Conservation (phyloP, 106 monocot species). For the Apostasia ramifera region DNA sequence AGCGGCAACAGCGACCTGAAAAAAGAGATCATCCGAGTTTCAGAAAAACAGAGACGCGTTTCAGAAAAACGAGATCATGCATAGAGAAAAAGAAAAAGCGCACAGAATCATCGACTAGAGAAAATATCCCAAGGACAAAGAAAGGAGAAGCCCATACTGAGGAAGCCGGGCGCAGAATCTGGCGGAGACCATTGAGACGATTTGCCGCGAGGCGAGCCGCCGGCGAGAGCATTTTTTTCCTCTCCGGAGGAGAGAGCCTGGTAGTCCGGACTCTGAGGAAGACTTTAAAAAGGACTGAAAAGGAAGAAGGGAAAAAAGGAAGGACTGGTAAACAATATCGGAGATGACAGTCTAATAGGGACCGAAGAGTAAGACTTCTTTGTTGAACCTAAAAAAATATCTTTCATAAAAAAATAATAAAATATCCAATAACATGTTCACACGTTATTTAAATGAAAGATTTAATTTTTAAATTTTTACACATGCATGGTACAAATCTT, state of each 20-base stretch:
- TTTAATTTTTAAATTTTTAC: too few species aligned
- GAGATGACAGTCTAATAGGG: too few species aligned
- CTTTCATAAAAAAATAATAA: too few species aligned
- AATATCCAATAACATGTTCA: too few species aligned
- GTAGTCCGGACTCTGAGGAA: too few species aligned
- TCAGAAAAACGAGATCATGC: background rate
- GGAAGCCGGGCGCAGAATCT: slow-evolving; percentile 16
- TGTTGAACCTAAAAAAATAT: too few species aligned
- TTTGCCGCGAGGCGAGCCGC: slow-evolving; percentile 44
- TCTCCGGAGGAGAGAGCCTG: background rate
- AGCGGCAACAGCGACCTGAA: slow-evolving; percentile 24
- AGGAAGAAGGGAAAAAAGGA: too few species aligned
- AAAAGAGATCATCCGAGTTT: background rate
- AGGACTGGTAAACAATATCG: too few species aligned
- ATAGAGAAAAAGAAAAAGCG: background rate
- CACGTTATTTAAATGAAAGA: too few species aligned
- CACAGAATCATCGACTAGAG: background rate
- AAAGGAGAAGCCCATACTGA: slow-evolving; percentile 7
- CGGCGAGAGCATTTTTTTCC: slow-evolving; percentile 33
- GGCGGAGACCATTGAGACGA: slow-evolving; percentile 48
- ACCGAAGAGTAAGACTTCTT: too few species aligned
- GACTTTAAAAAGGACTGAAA: too few species aligned
- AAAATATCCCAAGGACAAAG: background rate
- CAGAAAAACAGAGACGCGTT: background rate
- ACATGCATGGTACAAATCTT: too few species aligned